Evolutionary conservation across 768 basidiomycete species (phyloP).

Genomic region (Pleurotus citrinopileatus): DNA sequence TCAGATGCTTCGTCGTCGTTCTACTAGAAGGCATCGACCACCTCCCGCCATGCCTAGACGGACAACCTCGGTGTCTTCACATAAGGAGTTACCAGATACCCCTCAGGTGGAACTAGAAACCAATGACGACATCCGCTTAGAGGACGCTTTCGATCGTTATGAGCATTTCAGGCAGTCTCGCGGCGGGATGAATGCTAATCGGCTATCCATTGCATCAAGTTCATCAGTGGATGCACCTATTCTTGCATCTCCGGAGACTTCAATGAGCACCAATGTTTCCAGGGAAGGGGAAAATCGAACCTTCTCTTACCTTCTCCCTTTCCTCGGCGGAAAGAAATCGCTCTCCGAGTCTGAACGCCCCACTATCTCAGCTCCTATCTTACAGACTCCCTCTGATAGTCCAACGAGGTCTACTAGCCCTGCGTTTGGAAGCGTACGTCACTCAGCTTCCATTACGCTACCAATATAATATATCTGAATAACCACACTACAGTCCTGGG

Average conservation of each 20-base stretch:
- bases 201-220: conserved; percentile 64
- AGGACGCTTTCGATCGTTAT: conserved; percentile 90
- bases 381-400: conserved; percentile 27
- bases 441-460: neutral
- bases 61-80: conserved; percentile 25
- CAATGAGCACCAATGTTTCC: conserved; percentile 24
- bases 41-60: conserved; percentile 48
- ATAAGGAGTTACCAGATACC: conserved; percentile 53
- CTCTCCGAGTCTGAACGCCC: conserved; percentile 48
- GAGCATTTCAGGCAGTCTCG: conserved; percentile 72
- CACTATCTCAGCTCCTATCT: conserved; percentile 70
- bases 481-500: conserved; percentile 67
- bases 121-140: conserved; percentile 46
- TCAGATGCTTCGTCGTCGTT: conserved; percentile 25
- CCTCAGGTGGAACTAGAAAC: conserved; percentile 32
- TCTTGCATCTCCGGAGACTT: conserved; percentile 14
- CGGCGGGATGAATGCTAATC: conserved; percentile 35
- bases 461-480: neutral
- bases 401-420: conserved; percentile 48
- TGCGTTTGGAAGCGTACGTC: conserved; percentile 64
- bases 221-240: conserved; percentile 32
- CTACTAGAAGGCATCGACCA: conserved; percentile 36
- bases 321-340: conserved; percentile 61
- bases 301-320: conserved; percentile 54
- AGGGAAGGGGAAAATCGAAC: conserved; percentile 30